A percentile compares a stretch with the other conserved stretches of the same genome.
These are phyloP conservation scores for Eugenia klotzschiana DNA, from an alignment of 441 rosid genomes.

Conservation along the genomic window DNA sequence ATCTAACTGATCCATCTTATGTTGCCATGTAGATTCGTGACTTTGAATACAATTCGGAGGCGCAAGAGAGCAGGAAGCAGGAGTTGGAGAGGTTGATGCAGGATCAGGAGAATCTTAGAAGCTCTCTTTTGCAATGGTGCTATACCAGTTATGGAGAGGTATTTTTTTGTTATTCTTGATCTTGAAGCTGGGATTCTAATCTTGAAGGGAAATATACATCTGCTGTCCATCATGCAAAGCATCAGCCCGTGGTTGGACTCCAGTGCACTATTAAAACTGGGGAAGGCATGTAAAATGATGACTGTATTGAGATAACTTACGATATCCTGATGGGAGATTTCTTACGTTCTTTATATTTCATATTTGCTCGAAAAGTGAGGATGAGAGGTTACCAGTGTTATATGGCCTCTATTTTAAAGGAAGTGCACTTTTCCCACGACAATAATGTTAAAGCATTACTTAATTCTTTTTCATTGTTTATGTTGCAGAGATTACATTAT, in stretches of 20 bases:
- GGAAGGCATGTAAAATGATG: neutral
- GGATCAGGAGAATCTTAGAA: conserved; percentile 75
- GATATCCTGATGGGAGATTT: neutral
- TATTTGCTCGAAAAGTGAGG: neutral
- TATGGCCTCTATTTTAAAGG: neutral
- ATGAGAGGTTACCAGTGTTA: neutral
- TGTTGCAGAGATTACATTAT: neutral
- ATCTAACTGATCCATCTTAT: neutral
- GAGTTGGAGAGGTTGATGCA: conserved; percentile 63
- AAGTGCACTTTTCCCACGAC: neutral
- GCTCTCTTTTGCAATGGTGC: conserved; percentile 96
- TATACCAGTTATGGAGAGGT: conserved; percentile 97
- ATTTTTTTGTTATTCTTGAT: neutral
- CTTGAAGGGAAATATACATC: neutral
- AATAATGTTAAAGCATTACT: neutral
- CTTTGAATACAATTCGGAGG: conserved; percentile 82
- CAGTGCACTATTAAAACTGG: neutral
- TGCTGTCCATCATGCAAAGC: neutral
- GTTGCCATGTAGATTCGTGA: conserved; percentile 59
- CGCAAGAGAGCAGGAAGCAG: conserved; percentile 73
- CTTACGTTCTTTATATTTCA: neutral
- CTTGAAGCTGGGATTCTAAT: neutral
- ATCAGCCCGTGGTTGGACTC: neutral
- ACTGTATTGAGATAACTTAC: neutral
- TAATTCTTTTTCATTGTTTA: neutral